Base-by-base conservation (phyloP, 306 rosid species). In the Abrus pulchellus region DNA sequence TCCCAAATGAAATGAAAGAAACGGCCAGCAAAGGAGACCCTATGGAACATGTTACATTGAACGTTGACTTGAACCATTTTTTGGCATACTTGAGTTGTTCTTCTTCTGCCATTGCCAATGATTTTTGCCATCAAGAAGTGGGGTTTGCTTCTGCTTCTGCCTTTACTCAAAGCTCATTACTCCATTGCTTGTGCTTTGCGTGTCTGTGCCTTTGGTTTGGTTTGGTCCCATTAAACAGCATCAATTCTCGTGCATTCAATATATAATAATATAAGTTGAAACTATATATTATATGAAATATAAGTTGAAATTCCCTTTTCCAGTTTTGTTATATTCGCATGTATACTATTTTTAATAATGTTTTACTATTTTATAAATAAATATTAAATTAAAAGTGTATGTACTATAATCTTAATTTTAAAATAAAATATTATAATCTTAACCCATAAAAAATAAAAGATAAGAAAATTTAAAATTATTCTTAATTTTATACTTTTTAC, bases 1-100 rank as follows among this genome's bases (percentile, higher is more conserved):
- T 95, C 88, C 98, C 97, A 93, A 12, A 95, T 64, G 89, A 88
- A 82, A 8, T 87, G 80, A 70, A 92, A 94, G 77, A 94, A 92
- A 11, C 85, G 83, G 27, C 97, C 83, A 47, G 92, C 80, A 8
- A 91, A 69, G 8, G 98, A 86, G 0, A 91, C 87, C 65, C 88
- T 84, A 20, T 84, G 86, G 2, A 91, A 7, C 13, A 93, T 56
- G 5, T 78, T 81, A 91, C 88, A 91, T 56, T 89, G 84, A 49
- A 95, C 72, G 1, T 83, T 77, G 34, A 89, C 81, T 32, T 78
- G 91, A 75, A 85, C 90, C 4, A 90, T 72, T 79, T 71, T 89
- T 55, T 85, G 64, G 85, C 97, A 83, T n/a, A 88, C 83, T 1
- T 90, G 89, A 43, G 87, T 61, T 90, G 90, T 93, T 62, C 83